These are phyloP conservation scores for Fusarium sacchari DNA, from an alignment of 2,329 filamentous ascomycete genomes.

Conservation along the genomic window DNA sequence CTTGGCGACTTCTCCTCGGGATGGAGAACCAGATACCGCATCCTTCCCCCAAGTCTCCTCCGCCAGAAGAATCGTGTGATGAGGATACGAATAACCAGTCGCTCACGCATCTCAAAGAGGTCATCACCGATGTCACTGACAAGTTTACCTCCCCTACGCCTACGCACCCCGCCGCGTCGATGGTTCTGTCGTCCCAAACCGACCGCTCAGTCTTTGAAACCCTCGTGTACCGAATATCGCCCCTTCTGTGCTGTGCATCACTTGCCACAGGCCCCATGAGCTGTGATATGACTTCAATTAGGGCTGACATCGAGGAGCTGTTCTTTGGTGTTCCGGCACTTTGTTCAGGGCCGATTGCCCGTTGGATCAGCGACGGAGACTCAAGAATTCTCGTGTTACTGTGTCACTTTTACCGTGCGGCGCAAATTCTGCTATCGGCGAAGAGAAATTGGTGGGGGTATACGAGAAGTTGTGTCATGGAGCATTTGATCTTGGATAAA, in stretches of 20 bases:
- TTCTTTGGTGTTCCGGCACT: not conserved
- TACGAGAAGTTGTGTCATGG: not conserved
- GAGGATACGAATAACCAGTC: too few relatives aligned
- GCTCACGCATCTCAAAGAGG: not conserved
- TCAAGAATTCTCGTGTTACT: not conserved
- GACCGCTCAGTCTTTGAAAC: not conserved
- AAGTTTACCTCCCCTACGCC: not conserved
- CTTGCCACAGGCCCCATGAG: rapidly evolving
- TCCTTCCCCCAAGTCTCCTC: not conserved
- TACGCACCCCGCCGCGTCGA: not conserved
- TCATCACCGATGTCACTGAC: not conserved
- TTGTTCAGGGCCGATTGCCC: not conserved
- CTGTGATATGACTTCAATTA: not conserved
- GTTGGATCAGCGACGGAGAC: not conserved
- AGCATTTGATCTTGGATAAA: not conserved
- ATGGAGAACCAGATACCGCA: not conserved
- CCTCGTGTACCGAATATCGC: not conserved
- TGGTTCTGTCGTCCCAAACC: not conserved
- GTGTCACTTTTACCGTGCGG: not conserved
- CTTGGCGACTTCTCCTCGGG: not conserved
- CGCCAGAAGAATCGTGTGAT: not conserved
- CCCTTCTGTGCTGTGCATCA: not conserved
- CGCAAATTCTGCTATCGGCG: not conserved
- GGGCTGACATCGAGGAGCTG: not conserved
- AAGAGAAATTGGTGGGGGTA: not conserved